Evolutionary conservation across 2,329 filamentous ascomycete genomes (phyloP), one percentile per base, ranked within the genome.

Genomic region (Penicillium sp.): DNA sequence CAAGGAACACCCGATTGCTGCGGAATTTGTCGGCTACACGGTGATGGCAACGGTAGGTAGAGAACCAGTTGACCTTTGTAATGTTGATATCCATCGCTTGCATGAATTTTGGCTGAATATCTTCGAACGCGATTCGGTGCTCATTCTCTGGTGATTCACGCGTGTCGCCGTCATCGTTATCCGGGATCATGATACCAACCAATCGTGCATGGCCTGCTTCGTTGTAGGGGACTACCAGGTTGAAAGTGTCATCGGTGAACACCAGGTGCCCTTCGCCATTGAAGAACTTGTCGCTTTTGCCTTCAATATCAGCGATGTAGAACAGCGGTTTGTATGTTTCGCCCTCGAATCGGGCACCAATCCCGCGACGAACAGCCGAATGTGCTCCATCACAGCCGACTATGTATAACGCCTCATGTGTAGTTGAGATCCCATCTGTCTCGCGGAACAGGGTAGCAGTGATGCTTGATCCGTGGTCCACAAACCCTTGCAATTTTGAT

Each of bases 311-410:
- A 40, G 73, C 73, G 17, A 81, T 75, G 33, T 78, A 73, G 55
- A 79, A 80, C 4, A 75, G 64, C 40, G 77, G 75, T 1, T 69
- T 64, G 47, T 80, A 81, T 1, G 73, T 67, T 2, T 66, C 74
- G 0, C 78, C 78, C 5, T 75, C 69, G 48, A 76, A 80, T 6
- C 66, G 65, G 25, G 80, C 67, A 17, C 62, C 64, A 22, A 75
- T 71, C 0, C 63, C 58, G 50, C 72, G 74, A 17, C 82, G 77
- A 3, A 84, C 75, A 2, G 71, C 74, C 0, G 79, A 82, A 17
- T 77, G 76, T 0, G 80, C 78, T 1, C 82, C 82, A 38, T 84
- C 82, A 6, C 81, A 81, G 1, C 80, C 82, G 3, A 82, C 73
- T 4, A 77, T 75, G 50, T 80, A 84, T 10, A 50, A 67, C 61